Evolutionary conservation across 2,329 filamentous ascomycete species (phyloP).

Genomic region (Aspergillus latus): DNA sequence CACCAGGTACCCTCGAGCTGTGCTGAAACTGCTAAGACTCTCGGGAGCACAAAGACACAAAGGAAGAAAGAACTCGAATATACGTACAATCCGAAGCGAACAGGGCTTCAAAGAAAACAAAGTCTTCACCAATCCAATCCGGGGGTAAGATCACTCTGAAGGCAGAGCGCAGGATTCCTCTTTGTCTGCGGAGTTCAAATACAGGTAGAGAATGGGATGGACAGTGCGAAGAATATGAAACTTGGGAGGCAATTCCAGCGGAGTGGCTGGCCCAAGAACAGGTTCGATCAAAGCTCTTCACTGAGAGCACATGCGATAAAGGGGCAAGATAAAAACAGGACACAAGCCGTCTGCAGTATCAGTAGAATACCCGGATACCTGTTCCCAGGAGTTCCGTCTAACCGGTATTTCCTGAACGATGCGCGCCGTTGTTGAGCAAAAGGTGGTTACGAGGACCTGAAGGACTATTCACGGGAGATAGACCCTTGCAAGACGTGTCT

Average conservation of each 20-base stretch:
- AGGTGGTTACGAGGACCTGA: background rate
- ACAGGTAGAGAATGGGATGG: slow-evolving; percentile 24
- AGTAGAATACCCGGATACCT: slow-evolving; percentile 17
- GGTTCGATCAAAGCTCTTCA: slow-evolving; percentile 21
- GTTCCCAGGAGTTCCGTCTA: slow-evolving; percentile 16
- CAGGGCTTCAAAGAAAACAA: slow-evolving; percentile 26
- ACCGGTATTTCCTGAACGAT: slow-evolving; percentile 21
- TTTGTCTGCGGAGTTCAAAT: slow-evolving; percentile 27
- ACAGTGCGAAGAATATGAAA: slow-evolving; percentile 21
- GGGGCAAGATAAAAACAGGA: slow-evolving; percentile 15
- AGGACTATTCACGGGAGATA: background rate
- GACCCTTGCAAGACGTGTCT: slow-evolving; percentile 21
- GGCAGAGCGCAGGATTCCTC: slow-evolving; percentile 22
- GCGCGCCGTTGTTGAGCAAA: background rate
- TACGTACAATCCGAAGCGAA: slow-evolving; percentile 44
- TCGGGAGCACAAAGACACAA: slow-evolving; percentile 20
- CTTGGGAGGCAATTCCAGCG: slow-evolving; percentile 25
- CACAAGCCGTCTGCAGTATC: slow-evolving; percentile 15
- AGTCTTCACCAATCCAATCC: slow-evolving; percentile 23
- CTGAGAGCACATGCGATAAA: slow-evolving; percentile 19
- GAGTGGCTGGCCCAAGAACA: slow-evolving; percentile 24
- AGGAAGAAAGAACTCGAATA: slow-evolving; percentile 30
- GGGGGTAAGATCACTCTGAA: slow-evolving; percentile 19
- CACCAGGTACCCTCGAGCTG: slow-evolving; percentile 12
- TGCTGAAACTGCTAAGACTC: slow-evolving; percentile 16